phyloP scores from a whole-genome alignment of 768 basidiomycete genomes.

The Sarcodon sp. region DNA sequence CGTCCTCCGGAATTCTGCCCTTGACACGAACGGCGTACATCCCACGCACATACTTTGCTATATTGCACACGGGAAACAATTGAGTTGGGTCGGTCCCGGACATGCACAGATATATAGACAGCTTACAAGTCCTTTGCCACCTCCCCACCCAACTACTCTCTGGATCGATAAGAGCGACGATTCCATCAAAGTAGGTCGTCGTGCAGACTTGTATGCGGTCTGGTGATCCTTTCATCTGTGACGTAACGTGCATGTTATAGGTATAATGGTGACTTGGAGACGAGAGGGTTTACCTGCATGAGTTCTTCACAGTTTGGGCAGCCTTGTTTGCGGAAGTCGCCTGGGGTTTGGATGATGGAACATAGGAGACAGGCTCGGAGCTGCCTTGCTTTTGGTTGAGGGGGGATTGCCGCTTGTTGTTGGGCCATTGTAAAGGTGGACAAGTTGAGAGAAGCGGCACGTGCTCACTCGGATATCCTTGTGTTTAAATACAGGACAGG shows the following conservation, averaged over 20 bases:
- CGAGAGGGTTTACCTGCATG: conserved; percentile 52
- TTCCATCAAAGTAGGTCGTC: conserved; percentile 85
- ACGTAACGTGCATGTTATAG: background rate
- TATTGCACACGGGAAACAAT: background rate
- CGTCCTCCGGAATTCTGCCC: conserved; percentile 76
- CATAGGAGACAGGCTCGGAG: conserved; percentile 90
- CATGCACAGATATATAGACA: background rate
- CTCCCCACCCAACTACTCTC: conserved; percentile 90
- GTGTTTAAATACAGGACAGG: no score
- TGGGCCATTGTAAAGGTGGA: background rate
- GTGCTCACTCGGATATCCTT: no score
- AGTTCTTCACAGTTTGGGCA: conserved; percentile 98
- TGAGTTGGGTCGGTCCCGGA: no score
- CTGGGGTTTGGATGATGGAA: conserved; percentile 74
- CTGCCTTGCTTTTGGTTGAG: conserved; percentile 52
- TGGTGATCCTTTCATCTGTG: conserved; percentile 75
- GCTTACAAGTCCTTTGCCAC: conserved; percentile 68
- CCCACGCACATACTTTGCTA: conserved; percentile 84
- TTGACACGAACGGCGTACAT: conserved; percentile 90
- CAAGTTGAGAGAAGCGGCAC: no score
- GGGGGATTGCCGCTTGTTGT: conserved; percentile 31
- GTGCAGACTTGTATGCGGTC: conserved; percentile 84
- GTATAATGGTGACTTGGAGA: background rate
- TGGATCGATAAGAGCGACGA: conserved; percentile 78
- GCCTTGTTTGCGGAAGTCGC: conserved; percentile 74